Conservation (phyloP, 2,329 filamentous ascomycete species). For the Lecanicillium sp. region DNA sequence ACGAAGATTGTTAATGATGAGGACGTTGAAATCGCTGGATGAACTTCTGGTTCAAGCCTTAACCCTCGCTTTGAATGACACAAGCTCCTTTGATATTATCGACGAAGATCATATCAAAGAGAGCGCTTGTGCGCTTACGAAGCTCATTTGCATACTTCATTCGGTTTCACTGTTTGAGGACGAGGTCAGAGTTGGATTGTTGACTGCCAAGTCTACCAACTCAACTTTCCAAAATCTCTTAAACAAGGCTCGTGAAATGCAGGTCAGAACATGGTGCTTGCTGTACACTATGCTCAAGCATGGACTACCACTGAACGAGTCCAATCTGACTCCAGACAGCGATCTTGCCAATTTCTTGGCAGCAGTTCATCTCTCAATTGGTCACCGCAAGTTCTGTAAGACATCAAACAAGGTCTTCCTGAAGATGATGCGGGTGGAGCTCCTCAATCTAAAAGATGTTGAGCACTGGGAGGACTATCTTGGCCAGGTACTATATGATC, state of each 20-base stretch:
- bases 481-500: slow-evolving; percentile 74
- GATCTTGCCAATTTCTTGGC: slow-evolving; percentile 74
- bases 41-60: slow-evolving; percentile 66
- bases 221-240: slow-evolving; percentile 45
- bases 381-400: slow-evolving; percentile 79
- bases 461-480: slow-evolving; percentile 83
- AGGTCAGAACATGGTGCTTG: slow-evolving; percentile 80
- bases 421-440: slow-evolving; percentile 79
- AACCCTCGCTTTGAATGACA: slow-evolving; percentile 59
- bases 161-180: slow-evolving; percentile 78
- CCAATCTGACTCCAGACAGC: slow-evolving; percentile 59
- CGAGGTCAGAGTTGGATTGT: slow-evolving; percentile 70
- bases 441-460: slow-evolving; percentile 66
- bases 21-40: slow-evolving; percentile 71
- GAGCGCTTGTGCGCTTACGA: slow-evolving; percentile 64
- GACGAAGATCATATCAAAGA: slow-evolving; percentile 70
- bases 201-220: slow-evolving; percentile 50
- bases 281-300: slow-evolving; percentile 76
- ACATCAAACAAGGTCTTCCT: slow-evolving; percentile 80
- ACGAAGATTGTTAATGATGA: slow-evolving; percentile 64
- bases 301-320: slow-evolving; percentile 59
- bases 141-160: slow-evolving; percentile 68
- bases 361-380: slow-evolving; percentile 75
- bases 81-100: slow-evolving; percentile 71
- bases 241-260: slow-evolving; percentile 74